Evolutionary conservation across 768 basidiomycete genomes (phyloP), one percentile per base, ranked within the genome.

Genomic region (Harrya chromipes): DNA sequence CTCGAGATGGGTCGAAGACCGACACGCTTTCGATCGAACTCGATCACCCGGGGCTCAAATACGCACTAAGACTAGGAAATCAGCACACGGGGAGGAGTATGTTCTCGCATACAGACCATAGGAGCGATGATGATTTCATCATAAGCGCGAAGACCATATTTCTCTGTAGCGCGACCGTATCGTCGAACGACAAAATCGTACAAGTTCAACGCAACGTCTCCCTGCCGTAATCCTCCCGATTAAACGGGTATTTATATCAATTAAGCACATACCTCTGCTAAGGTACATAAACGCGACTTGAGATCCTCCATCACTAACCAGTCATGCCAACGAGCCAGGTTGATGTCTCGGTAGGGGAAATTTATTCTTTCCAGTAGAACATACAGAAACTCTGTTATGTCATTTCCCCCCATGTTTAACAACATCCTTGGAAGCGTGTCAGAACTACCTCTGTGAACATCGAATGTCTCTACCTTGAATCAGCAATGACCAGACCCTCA

Each of bases 111-210:
- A 70, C 77, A 55, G 59, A 94, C 97, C 85, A 95, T 90, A 3
- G 95, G 91, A 1, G 94, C 93, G 27, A 97, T 73, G 51, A 97
- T 94, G 44, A 90, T 85, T 68, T 99, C 97, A 63, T 98, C 95
- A 63, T 97, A 98, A 2, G 90, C 87, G 23, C 93, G 83, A 38
- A 97, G 72, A 23, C 83, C 86, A 64, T 94, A 97, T 63, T 97
- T 97, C 65, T 88, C 81, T 0, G 94, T 86, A 13, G 83, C 72
- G 46, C 81, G 77, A 33, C 82, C 83, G 6, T 93, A 87, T 45
- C 80, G 72, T 33, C 94, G 79, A 13, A 95, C 88, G 19, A 86
- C 80, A 59, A 98, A 94, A 63, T 97, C 93, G 67, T 92, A 94
- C 40, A 92, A 66, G 60, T 93, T 95, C 44, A 92, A 73, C 2